Percentiles rank a stretch among this genome's conserved stretches.
phyloP scores from a whole-genome alignment of 805 yeast genomes.

The Kodamaea laetipori region DNA sequence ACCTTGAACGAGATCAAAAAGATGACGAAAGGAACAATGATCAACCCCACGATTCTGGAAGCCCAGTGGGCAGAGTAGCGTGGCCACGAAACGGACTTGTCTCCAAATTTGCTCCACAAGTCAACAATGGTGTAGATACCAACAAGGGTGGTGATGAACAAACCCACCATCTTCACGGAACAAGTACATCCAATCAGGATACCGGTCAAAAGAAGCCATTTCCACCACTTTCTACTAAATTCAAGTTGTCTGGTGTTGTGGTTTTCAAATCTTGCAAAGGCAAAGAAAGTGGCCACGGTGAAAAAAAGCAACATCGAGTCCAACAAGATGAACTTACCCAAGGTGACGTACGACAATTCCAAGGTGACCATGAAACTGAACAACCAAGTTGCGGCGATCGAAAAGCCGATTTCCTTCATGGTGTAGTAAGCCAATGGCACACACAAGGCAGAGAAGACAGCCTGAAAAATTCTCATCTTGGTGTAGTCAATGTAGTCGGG shows the following conservation, averaged over 20 bases:
- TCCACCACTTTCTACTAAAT: constrained; percentile 87
- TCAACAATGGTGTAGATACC: constrained; percentile 90
- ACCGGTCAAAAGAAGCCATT: constrained; percentile 86
- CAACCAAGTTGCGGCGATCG: constrained; percentile 72
- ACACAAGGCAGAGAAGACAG: constrained; percentile 77
- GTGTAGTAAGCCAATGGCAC: constrained; percentile 88
- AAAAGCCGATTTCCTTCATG: constrained; percentile 72
- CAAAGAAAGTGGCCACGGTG: constrained; percentile 78
- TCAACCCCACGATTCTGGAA: constrained; percentile 64
- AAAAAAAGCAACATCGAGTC: constrained; percentile 91
- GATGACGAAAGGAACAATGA: constrained; percentile 61
- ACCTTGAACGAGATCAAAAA: constrained; percentile 69
- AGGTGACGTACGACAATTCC: constrained; percentile 80
- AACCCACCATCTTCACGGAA: constrained; percentile 96
- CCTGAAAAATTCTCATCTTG: constrained; percentile 86
- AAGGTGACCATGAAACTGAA: constrained; percentile 77
- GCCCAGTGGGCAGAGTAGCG: constrained; percentile 64
- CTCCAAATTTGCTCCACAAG: constrained; percentile 83
- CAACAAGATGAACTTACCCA: constrained; percentile 85
- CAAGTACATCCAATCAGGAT: constrained; percentile 84
- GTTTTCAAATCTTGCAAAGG: constrained; percentile 72
- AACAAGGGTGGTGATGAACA: constrained; percentile 81
- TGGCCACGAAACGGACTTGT: constrained; percentile 51
- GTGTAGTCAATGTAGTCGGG: constrained; percentile 79
- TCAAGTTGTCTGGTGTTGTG: constrained; percentile 46